Percentiles rank a stretch among this genome's conserved stretches.
Evolutionary conservation across 2,329 filamentous ascomycete genomes (phyloP).

Genomic region (Trichoderma endophyticum): DNA sequence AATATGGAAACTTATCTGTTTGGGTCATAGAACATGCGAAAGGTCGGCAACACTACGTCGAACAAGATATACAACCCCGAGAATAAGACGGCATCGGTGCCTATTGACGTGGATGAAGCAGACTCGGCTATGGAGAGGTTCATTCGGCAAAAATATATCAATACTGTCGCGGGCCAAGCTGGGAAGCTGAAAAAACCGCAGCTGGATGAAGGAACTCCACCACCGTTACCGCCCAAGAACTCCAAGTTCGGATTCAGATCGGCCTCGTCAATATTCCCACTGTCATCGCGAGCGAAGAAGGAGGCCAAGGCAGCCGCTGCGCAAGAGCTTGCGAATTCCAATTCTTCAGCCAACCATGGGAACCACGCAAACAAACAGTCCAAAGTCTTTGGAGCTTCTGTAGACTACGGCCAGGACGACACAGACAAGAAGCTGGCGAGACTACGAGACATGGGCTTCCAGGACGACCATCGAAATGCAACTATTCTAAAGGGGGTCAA

Average conservation of each 20-base stretch:
- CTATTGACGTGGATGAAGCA: slow-evolving; percentile 86
- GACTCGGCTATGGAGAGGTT: slow-evolving; percentile 94
- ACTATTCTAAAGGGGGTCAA: slow-evolving; percentile 78
- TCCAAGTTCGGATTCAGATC: slow-evolving; percentile 58
- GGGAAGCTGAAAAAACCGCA: slow-evolving; percentile 45
- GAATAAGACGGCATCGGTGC: slow-evolving; percentile 77
- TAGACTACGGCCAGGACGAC: slow-evolving; percentile 55
- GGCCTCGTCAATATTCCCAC: slow-evolving; percentile 65
- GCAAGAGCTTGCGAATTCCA: slow-evolving; percentile 26
- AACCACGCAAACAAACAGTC: slow-evolving; percentile 61
- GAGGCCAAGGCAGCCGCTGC: slow-evolving; percentile 37
- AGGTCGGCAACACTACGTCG: slow-evolving; percentile 78
- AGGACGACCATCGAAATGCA: slow-evolving; percentile 75
- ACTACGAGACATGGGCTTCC: slow-evolving; percentile 88
- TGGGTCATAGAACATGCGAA: slow-evolving; percentile 79
- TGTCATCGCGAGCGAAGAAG: slow-evolving; percentile 60
- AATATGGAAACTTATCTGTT: neutral
- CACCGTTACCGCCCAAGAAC: slow-evolving; percentile 61
- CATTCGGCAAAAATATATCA: slow-evolving; percentile 90
- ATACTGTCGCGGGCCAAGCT: slow-evolving; percentile 40
- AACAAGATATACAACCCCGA: slow-evolving; percentile 89
- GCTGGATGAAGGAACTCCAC: slow-evolving; percentile 56
- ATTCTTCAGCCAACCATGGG: slow-evolving; percentile 38
- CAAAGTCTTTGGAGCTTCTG: slow-evolving; percentile 64
- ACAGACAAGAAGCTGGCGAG: slow-evolving; percentile 73